Evolutionary conservation across 306 rosid species (phyloP), one percentile per base, ranked within the genome.

Genomic region (Castanea mollissima): DNA sequence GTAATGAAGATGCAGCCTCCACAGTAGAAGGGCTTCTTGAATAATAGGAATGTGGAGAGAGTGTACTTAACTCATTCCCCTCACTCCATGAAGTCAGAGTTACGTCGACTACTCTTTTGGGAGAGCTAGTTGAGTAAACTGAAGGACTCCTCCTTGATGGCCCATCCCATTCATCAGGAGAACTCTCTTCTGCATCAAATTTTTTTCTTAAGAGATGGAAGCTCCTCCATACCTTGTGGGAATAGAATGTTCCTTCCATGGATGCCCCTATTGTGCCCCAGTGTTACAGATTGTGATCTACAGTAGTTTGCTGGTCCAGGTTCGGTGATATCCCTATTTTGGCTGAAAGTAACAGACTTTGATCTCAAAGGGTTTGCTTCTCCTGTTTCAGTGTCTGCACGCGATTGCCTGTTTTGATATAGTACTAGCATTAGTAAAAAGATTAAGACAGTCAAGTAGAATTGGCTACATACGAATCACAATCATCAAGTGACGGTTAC

Each of bases 161-260:
- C 2, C 68, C 3, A 35, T 35, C 41, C 41, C 41, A 35, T 35
- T 58, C 85, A 54, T 82, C 83, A 52, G 3, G 70, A 78, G 81
- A 74, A 79, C 55, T 32, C 62, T 38, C 79, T 12, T 67, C 78
- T 31, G 78, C 63, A 70, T 73, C 79, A 51, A 38, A 38, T 11
- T 38, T 80, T 80, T 60, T 62, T 82, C 64, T 63, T 27, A 15
- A 83, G 81, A 51, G 76, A 74, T 59, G 76, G 80, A 72, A 59
- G 41, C 68, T 75, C 78, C 23, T 75, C 79, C 21, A 13, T 10
- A 21, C 72, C 52, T 34, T n/a, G 27, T 19, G 52, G 14, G 27
- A 35, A 8, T 67, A 19, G 10, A 23, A 67, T 34, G 49, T 25
- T 35, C 52, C 14, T 19, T 35, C 27, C 29, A 4, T 2, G 35